Percentiles rank a stretch among this genome's conserved stretches.
Evolutionary conservation across 2,329 filamentous ascomycete genomes (phyloP).

Genomic region (Madurella fahalii): DNA sequence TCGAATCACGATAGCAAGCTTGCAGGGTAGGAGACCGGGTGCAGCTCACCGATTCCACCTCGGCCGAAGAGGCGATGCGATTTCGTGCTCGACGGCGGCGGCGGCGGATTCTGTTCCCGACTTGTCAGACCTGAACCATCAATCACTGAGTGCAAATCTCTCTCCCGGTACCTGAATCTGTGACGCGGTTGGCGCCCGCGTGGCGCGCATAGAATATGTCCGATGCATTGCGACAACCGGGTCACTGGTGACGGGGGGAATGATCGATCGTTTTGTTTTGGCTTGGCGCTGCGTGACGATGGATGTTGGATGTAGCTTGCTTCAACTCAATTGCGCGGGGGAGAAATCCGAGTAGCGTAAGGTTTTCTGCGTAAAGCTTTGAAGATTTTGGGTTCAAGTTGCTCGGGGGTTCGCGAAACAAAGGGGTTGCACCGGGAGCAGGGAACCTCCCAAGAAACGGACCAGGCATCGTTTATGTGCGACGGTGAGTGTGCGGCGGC

Average conservation of each 20-base stretch:
- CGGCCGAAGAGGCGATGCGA: slow-evolving; percentile 83
- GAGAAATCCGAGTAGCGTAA: not conserved
- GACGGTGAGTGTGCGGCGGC: not conserved
- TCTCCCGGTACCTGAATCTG: slow-evolving; percentile 50
- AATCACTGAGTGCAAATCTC: not conserved
- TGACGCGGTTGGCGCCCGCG: slow-evolving; percentile 91
- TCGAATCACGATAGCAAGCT: not conserved
- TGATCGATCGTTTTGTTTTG: not conserved
- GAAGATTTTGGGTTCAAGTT: not conserved
- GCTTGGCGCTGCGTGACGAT: not conserved
- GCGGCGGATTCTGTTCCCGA: slow-evolving; percentile 73
- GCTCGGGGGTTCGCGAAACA: not conserved
- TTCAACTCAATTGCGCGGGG: not conserved
- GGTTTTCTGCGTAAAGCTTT: not conserved
- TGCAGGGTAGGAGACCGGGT: not conserved
- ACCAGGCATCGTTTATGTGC: slow-evolving; percentile 5
- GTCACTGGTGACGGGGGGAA: not conserved
- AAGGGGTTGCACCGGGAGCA: not conserved
- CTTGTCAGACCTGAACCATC: slow-evolving; percentile 10
- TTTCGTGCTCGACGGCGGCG: slow-evolving; percentile 88
- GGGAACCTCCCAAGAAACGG: not conserved
- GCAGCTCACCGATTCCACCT: slow-evolving; percentile 70
- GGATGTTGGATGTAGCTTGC: not conserved
- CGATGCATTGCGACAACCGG: slow-evolving; percentile 70
- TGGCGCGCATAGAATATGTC: slow-evolving; percentile 98